These are phyloP conservation scores for Phaeodactylum tricornutum DNA, from an alignment of 108 stramenopile genomes.

Conservation along the genomic window DNA sequence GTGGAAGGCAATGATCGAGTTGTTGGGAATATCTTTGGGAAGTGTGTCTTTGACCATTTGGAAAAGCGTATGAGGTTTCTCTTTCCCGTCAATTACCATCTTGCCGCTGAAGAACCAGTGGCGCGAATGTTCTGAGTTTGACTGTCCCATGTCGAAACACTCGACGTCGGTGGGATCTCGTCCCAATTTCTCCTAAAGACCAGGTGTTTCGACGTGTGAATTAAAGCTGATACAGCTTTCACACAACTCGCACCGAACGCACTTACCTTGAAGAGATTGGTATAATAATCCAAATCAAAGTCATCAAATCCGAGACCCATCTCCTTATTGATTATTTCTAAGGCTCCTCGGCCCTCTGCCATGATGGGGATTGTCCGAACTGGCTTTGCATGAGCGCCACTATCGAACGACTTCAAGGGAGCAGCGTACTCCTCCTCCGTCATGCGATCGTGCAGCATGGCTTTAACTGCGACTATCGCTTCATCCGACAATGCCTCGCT, in stretches of 20 bases:
- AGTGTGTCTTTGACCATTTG: constrained; percentile 97
- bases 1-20: constrained; percentile 97
- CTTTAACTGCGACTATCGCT: constrained; percentile 36
- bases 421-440: constrained; percentile 87
- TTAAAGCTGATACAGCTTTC: background rate
- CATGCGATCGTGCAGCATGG: constrained; percentile 93
- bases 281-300: constrained; percentile 97
- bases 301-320: constrained; percentile 96
- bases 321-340: constrained; percentile 85
- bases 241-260: background rate
- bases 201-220: background rate
- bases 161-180: constrained; percentile 98
- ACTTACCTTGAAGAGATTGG: constrained; percentile 86
- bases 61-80: constrained; percentile 89
- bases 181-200: constrained; percentile 78
- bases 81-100: constrained; percentile 95
- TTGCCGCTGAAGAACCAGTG: constrained; percentile 99
- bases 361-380: constrained; percentile 86
- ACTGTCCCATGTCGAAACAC: constrained; percentile 98
- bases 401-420: constrained; percentile 80
- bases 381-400: constrained; percentile 35
- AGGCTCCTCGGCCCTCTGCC: constrained; percentile 79
- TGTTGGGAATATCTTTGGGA: constrained; percentile 61
- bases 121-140: constrained; percentile 96
- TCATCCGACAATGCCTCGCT: constrained; percentile 17